A percentile compares a stretch with the other conserved stretches of the same genome.
These are phyloP conservation scores for Leccinum disarticulatum DNA, from an alignment of 768 basidiomycete genomes.

Conservation along the genomic window DNA sequence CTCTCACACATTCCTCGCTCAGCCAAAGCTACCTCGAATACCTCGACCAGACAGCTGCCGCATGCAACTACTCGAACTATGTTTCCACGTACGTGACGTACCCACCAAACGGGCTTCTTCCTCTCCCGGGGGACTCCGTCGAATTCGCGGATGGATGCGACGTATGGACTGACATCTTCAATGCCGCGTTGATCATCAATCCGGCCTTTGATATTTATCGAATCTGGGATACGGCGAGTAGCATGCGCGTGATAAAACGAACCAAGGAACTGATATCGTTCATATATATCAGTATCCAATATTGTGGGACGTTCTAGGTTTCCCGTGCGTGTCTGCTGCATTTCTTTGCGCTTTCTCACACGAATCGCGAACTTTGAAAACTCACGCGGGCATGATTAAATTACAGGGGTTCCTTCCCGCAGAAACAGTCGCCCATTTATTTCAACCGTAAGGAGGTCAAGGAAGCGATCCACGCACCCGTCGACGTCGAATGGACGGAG, in stretches of 20 bases:
- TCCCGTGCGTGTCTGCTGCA: conserved; percentile 52
- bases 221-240: conserved; percentile 63
- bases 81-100: conserved; percentile 60
- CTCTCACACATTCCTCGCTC: conserved; percentile 21
- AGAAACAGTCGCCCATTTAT: conserved; percentile 64
- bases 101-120: conserved; percentile 66
- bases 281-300: conserved; percentile 47
- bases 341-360: neutral
- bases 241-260: neutral
- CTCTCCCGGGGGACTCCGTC: conserved; percentile 61
- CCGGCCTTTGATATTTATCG: conserved; percentile 79
- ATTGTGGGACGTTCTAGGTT: conserved; percentile 80
- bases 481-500: conserved; percentile 52
- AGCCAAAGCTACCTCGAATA: conserved; percentile 63
- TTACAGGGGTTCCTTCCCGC: conserved; percentile 52
- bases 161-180: conserved; percentile 64
- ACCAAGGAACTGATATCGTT: conserved; percentile 1
- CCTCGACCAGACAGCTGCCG: conserved; percentile 49
- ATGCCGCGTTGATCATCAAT: conserved; percentile 60
- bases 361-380: neutral
- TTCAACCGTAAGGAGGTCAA: conserved; percentile 68
- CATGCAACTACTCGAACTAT: conserved; percentile 68
- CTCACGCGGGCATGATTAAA: neutral
- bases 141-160: conserved; percentile 54
- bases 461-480: conserved; percentile 66